Evolutionary conservation across 2,329 filamentous ascomycete genomes (phyloP), one percentile per base, ranked within the genome.

Genomic region (Exophiala alcalophila): DNA sequence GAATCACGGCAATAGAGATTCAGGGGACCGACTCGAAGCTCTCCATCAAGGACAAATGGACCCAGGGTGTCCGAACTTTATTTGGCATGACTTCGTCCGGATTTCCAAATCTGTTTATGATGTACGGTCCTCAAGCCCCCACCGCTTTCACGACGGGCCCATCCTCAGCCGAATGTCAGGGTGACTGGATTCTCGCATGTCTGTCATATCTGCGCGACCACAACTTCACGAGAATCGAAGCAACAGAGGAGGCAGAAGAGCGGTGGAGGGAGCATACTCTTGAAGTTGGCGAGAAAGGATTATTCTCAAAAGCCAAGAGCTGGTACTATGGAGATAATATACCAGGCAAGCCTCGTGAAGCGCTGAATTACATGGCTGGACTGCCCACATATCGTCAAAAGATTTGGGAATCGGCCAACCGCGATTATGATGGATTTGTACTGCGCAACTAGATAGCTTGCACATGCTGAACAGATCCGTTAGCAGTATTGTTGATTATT

Each of bases 51-150:
- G 44, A 47, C 9, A 43, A 41, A 21, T 50, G 38, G 33, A 26
- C n/a, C n/a, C 41, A 57, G 0, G 65, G 62, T 0, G 59, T 61
- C 4, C 53, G 54, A 16, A 65, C 65, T 0, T 68, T 64, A 35
- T 50, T 74, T 1, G 71, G 70, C 1, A 59, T 67, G 24, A 60
- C 62, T 0, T 59, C 63, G 4, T 48, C 61, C 15, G 59, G 61
- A 3, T 71, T 69, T 44, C 68, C 70, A 0, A 76, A 76, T 30
- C 63, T 74, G 62, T 73, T 74, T 58, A 66, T 68, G 40, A 53
- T 73, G 39, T 80, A 79, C 51, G 75, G 77, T 0, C 62, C 69
- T 0, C 77, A 81, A 19, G 73, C 65, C 0, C 77, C 77, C 0
- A 79, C 75, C 4, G 41, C 41, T 8, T 44, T 44, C 16, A 34